Conservation (phyloP, 129 eudicot genomes). For the Apium graveolens region DNA sequence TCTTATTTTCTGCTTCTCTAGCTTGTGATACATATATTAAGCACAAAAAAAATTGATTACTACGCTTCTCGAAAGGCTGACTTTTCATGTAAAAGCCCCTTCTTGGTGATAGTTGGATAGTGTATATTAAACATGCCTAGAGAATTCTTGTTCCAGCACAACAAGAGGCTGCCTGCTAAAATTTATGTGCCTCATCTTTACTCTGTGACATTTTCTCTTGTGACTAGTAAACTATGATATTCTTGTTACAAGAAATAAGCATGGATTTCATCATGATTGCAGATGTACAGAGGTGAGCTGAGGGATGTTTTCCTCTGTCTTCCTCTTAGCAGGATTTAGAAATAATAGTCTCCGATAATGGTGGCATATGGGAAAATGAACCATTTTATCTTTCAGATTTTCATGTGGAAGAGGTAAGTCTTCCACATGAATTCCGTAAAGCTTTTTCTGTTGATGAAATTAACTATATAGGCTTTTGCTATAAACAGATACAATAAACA, state of each 20-base stretch:
- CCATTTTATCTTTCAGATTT: constrained; percentile 63
- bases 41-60: background rate
- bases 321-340: constrained; percentile 60
- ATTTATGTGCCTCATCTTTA: background rate
- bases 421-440: too few relatives aligned
- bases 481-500: too few relatives aligned
- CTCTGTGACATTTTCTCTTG: background rate
- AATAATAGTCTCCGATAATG: constrained; percentile 55
- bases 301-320: constrained; percentile 37
- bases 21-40: background rate
- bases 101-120: background rate
- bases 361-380: constrained; percentile 66
- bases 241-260: background rate
- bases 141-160: background rate
- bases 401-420: constrained; percentile 49
- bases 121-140: background rate
- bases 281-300: constrained; percentile 74
- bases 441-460: too few relatives aligned
- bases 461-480: too few relatives aligned
- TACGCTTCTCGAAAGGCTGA: background rate
- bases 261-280: constrained; percentile 16
- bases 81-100: background rate
- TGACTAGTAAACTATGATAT: background rate
- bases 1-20: background rate
- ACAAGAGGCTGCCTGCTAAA: background rate